Evolutionary conservation across 106 monocot species (phyloP).

Genomic region (Dendrobium officinale): DNA sequence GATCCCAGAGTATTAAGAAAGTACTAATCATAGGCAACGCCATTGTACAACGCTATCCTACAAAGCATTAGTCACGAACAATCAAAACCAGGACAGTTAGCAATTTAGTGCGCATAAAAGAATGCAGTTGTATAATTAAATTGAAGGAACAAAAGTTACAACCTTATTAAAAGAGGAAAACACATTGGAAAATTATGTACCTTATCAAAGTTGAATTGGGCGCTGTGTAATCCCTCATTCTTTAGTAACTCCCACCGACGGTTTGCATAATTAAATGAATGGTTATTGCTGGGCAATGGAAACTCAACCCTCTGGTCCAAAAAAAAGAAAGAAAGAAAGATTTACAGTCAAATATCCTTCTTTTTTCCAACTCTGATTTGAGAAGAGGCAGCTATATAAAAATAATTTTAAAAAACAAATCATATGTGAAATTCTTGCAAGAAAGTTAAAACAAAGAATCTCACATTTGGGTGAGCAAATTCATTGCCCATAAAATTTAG

Average conservation of each 20-base stretch:
- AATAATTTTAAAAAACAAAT: constrained; percentile 2
- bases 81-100: background rate
- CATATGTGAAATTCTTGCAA: background rate
- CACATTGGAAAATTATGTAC: constrained; percentile 14
- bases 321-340: background rate
- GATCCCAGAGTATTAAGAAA: background rate
- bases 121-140: background rate
- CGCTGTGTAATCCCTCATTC: constrained; percentile 48
- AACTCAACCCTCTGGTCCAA: constrained; percentile 83
- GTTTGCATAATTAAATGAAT: constrained; percentile 62
- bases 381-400: constrained; percentile 1
- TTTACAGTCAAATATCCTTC: background rate
- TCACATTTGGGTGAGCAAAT: constrained; percentile 96
- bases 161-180: background rate
- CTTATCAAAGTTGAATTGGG: constrained; percentile 88
- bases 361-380: background rate
- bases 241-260: constrained; percentile 67
- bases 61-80: background rate
- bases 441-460: constrained; percentile 11
- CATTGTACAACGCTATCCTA: background rate
- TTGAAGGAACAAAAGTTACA: background rate
- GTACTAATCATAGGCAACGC: background rate
- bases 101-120: background rate
- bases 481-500: constrained; percentile 99
- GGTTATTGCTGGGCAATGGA: constrained; percentile 75